Conservation (phyloP, 2,329 filamentous ascomycete genomes). For the Diaporthe ilicicola region DNA sequence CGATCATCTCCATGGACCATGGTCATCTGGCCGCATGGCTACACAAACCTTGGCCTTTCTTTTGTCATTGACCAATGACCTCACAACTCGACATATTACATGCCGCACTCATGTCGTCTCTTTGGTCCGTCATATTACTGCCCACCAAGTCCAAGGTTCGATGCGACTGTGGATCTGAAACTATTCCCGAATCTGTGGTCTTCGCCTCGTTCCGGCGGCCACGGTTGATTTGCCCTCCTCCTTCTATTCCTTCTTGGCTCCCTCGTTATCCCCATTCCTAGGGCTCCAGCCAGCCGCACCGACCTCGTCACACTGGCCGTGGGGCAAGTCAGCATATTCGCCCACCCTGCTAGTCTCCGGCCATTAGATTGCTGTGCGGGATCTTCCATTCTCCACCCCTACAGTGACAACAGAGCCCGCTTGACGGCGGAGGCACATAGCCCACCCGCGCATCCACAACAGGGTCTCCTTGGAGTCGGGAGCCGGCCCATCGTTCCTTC, state of each 20-base stretch:
- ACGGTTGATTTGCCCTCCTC: neutral
- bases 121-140: constrained; percentile 7
- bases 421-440: too few relatives aligned
- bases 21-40: neutral
- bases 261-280: neutral
- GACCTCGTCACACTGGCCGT: neutral
- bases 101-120: neutral
- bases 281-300: neutral
- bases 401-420: too few relatives aligned
- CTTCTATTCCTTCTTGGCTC: neutral
- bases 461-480: neutral
- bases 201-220: neutral
- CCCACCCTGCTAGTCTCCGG: constrained; percentile 9
- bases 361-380: neutral
- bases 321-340: neutral
- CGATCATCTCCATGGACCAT: neutral
- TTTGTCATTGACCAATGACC: neutral
- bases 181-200: neutral
- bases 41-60: neutral
- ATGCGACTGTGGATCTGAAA: constrained; percentile 12
- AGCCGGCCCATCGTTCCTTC: constrained; percentile 25
- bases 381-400: neutral
- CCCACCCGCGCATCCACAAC: neutral
- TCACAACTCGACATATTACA: neutral
- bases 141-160: neutral